Evolutionary conservation across 78 protist genomes (phyloP).

Genomic region (Chrysochromulina tobinii): DNA sequence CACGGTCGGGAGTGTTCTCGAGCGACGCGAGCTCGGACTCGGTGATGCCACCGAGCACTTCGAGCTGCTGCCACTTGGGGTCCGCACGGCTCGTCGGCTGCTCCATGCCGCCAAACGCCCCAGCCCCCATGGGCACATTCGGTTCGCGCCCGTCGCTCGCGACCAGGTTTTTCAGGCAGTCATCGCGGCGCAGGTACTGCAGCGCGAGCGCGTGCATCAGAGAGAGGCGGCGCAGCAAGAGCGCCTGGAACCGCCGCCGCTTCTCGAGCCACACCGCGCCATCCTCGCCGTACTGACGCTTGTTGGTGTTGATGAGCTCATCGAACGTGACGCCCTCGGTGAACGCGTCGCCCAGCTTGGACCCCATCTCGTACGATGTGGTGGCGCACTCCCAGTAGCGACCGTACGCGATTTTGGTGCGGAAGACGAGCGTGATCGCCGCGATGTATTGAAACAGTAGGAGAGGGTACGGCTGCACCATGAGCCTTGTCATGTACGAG

Average conservation of each 20-base stretch:
- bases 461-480: neutral
- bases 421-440: neutral
- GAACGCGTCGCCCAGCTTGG: neutral
- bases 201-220: neutral
- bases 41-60: no score
- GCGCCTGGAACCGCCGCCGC: neutral
- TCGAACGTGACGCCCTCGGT: neutral
- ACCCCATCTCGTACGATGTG: neutral
- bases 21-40: no score
- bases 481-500: neutral
- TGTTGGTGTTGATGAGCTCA: neutral
- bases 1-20: no score
- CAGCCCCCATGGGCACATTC: no score
- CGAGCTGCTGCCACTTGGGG: no score
- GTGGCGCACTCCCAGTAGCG: slow-evolving; percentile 10
- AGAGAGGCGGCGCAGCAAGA: neutral
- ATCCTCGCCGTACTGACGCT: neutral
- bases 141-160: no score
- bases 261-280: neutral
- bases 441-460: neutral
- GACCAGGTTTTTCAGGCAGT: no score
- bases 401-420: neutral
- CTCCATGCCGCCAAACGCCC: no score
- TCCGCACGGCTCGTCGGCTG: no score
- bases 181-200: neutral